Base-by-base conservation (phyloP, 2,329 filamentous ascomycete species). In the Penicillium olsonii region DNA sequence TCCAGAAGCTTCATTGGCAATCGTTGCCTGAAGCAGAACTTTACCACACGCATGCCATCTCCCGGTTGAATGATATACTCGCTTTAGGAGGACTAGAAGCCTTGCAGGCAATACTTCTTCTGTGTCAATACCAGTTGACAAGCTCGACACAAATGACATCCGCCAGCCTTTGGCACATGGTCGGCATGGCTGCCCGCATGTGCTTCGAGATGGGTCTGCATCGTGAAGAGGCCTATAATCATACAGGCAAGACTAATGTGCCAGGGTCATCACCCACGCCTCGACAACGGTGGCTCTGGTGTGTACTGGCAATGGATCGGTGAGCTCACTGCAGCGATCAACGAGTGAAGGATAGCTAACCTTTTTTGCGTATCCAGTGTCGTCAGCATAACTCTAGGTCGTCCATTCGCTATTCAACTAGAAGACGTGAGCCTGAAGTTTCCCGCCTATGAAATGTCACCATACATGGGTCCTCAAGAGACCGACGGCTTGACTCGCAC, bases 1-100 rank as follows among this genome's bases (percentile, higher is more conserved):
- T 74, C 5, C 68, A 71, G 51, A 77, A 76, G 53, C 72, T 73
- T 39, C 71, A 76, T 33, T 76, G 74, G 73, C 68, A 74, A 43
- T 70, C 65, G 6, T 57, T 74, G 2, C 72, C 72, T 2, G 70
- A 75, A 52, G 74, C 73, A 3, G 73, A 76, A 42, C 70, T 64
- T 1, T 73, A 75, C 22, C 71, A 75, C 37, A 63, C 66, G 12
- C 63, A 71, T 10, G 73, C 74, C 4, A 70, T 72, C 61, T 59
- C 56, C 0, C 64, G 66, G n/a, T 52, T 75, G 0, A 66, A 63
- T 14, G 61, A 67, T 9, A 71, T 77, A 1, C 61, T 77, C 8
- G 63, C 22, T 5, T 24, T 24, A 8, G 22, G 22, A 4, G 22
- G 22, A 24, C 22, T 24, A 4, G 5, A 24, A 65, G 64, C 69